These are phyloP conservation scores for Candida nonsorbophila DNA, from an alignment of 805 yeast genomes.

Conservation along the genomic window DNA sequence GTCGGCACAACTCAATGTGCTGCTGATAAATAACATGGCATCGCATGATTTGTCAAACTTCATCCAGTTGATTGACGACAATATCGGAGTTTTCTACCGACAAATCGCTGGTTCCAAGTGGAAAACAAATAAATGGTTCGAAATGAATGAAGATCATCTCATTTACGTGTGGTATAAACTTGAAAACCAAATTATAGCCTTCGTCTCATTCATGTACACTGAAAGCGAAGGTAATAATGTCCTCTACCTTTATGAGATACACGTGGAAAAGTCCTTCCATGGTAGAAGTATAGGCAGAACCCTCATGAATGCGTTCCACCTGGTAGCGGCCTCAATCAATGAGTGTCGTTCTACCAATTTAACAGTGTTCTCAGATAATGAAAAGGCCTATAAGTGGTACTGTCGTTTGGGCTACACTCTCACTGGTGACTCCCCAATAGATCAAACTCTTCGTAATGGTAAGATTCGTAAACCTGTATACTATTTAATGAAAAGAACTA, in stretches of 20 bases:
- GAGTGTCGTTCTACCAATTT: constrained; percentile 26
- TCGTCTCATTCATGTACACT: constrained; percentile 43
- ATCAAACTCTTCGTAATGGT: constrained; percentile 35
- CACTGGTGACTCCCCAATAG: constrained; percentile 41
- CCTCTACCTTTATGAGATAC: constrained; percentile 56
- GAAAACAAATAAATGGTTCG: constrained; percentile 37
- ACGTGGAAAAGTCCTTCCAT: constrained; percentile 32
- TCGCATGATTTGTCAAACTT: too few relatives aligned
- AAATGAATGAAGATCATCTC: constrained; percentile 45
- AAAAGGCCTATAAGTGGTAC: constrained; percentile 41
- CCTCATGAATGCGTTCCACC: constrained; percentile 33
- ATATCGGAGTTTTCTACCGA: constrained; percentile 22
- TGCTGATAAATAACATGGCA: too few relatives aligned
- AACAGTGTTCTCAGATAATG: constrained; percentile 49
- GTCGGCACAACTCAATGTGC: too few relatives aligned
- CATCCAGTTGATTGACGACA: constrained; percentile 18
- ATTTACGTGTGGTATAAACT: constrained; percentile 32
- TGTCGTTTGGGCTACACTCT: constrained; percentile 28
- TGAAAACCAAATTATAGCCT: constrained; percentile 24
- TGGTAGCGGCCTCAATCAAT: constrained; percentile 1
- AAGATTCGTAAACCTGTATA: constrained; percentile 37
- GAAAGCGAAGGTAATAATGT: constrained; percentile 32
- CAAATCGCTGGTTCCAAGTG: constrained; percentile 31
- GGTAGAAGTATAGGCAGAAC: constrained; percentile 30
- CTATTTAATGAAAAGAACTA: constrained; percentile 21